Conservation (phyloP, 139 green algal species). For the Bryopsis sp. region DNA sequence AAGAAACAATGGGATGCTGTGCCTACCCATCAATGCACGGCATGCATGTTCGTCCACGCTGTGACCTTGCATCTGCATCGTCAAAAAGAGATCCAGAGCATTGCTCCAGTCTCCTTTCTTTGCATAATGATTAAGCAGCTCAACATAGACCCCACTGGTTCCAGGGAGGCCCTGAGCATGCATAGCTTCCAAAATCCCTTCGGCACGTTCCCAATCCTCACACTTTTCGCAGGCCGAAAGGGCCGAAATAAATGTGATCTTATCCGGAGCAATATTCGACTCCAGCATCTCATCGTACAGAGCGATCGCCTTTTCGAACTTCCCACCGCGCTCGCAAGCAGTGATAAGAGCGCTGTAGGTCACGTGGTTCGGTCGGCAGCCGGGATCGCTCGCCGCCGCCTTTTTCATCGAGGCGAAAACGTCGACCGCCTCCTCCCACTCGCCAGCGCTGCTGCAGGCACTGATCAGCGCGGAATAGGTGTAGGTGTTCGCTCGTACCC, state of each 20-base stretch:
- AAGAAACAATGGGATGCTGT: too few species aligned
- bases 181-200: constrained; percentile 31
- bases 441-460: constrained; percentile 13
- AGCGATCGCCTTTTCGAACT: background rate
- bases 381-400: constrained; percentile 13
- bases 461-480: constrained; percentile 45
- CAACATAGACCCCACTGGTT: constrained; percentile 27
- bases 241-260: constrained; percentile 18
- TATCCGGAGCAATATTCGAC: constrained; percentile 3
- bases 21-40: constrained; percentile 13
- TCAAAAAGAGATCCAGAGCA: constrained; percentile 41
- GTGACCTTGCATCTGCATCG: constrained; percentile 28
- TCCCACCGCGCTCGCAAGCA: constrained; percentile 19
- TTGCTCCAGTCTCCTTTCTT: constrained; percentile 19
- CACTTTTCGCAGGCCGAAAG: constrained; percentile 36
- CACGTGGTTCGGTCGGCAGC: constrained; percentile 14
- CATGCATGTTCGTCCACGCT: constrained; percentile 19
- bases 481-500: constrained; percentile 34
- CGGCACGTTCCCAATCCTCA: constrained; percentile 20
- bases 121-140: constrained; percentile 23
- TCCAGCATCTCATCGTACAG: constrained; percentile 16
- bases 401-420: constrained; percentile 38
- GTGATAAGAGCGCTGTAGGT: constrained; percentile 18
- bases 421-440: constrained; percentile 24
- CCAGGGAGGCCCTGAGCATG: constrained; percentile 23